Percentiles rank a stretch among this genome's conserved stretches.
Evolutionary conservation across 2,329 filamentous ascomycete genomes (phyloP).

Genomic region (Chrysoporthe deuterocubensis): DNA sequence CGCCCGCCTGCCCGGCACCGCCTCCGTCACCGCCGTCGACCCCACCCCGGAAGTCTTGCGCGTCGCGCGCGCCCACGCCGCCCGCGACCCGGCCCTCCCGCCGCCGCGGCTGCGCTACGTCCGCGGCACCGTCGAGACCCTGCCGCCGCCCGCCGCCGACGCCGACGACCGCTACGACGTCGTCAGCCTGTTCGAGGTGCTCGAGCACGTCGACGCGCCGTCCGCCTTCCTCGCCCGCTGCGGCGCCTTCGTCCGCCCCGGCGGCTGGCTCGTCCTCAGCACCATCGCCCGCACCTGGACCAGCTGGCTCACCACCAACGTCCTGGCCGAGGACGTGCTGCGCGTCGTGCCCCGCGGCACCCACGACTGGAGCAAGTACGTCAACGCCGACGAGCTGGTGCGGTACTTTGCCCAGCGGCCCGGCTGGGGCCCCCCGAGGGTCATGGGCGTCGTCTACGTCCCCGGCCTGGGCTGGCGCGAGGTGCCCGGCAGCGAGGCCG

Average conservation of each 20-base stretch:
- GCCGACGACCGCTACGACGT: conserved; percentile 68
- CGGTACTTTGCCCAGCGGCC: conserved; percentile 55
- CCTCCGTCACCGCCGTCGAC: conserved; percentile 75
- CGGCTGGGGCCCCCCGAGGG: conserved; percentile 63
- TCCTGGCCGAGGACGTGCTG: conserved; percentile 86
- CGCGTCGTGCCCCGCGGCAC: conserved; percentile 90
- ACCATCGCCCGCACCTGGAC: conserved; percentile 90
- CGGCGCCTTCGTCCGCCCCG: conserved; percentile 78
- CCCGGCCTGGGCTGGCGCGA: conserved; percentile 90
- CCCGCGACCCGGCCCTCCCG: conserved; percentile 70
- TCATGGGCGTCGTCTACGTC: conserved; percentile 87
- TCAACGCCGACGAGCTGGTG: conserved; percentile 80
- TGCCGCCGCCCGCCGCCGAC: conserved; percentile 48
- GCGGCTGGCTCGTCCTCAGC: conserved; percentile 89
- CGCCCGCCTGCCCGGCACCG: conserved; percentile 67
- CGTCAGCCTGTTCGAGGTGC: conserved; percentile 88
- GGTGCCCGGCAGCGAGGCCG: conserved; percentile 77
- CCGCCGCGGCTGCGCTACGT: conserved; percentile 68
- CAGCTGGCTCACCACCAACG: conserved; percentile 90
- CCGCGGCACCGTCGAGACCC: conserved; percentile 76
- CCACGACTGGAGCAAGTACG: conserved; percentile 96
- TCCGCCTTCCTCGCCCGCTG: conserved; percentile 73
- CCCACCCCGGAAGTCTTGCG: conserved; percentile 74
- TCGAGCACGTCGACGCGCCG: conserved; percentile 86
- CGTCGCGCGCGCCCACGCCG: conserved; percentile 77